Evolutionary conservation across 2,329 filamentous ascomycete genomes (phyloP), one percentile per base, ranked within the genome.

Genomic region (Talaromyces marneffei): DNA sequence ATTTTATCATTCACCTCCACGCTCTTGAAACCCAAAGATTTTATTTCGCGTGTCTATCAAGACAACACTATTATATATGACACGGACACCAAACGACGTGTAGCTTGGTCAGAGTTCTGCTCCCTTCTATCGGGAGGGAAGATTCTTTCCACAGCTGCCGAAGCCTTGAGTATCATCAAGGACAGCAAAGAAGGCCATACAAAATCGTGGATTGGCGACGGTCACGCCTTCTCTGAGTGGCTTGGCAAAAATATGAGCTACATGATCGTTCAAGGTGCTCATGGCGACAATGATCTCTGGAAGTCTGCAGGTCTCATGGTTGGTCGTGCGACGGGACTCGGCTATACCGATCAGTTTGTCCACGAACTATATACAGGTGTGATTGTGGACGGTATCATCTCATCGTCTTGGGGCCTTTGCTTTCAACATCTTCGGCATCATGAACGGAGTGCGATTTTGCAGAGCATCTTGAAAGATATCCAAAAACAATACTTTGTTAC

Each of bases 151-250:
- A 74, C 80, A 23, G 75, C 79, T 64, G 85, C 86, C 25, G 84
- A 88, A 72, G 79, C 79, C 14, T 72, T 81, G 57, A 67, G 72
- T 59, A 65, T 77, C n/a, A 64, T 75, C 20, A 72, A 74, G 61
- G 67, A 73, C 5, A 59, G 68, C 12, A 68, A 67, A 42, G 29
- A 65, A 52, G 29, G 66, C 53, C 61, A 65, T 61, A 66, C 70
- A 23, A 61, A 69, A 57, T 66, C 72, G 1, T 95, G 91, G 90
- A 69, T 90, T 35, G 80, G 84, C 0, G 82, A 87, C 65, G 87
- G 88, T 3, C 78, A 78, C 27, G 72, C 81, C 18, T 96, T 90
- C 75, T 82, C 84, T 12, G 75, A 75, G 31, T 96, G 92, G 92
- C 74, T 96, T 40, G 88, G 86, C 2, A 75, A 74, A 14, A 90